A percentile compares a stretch with the other conserved stretches of the same genome.
These are phyloP conservation scores for Yamadazyma insecticola DNA, from an alignment of 805 yeast genomes.

Conservation along the genomic window DNA sequence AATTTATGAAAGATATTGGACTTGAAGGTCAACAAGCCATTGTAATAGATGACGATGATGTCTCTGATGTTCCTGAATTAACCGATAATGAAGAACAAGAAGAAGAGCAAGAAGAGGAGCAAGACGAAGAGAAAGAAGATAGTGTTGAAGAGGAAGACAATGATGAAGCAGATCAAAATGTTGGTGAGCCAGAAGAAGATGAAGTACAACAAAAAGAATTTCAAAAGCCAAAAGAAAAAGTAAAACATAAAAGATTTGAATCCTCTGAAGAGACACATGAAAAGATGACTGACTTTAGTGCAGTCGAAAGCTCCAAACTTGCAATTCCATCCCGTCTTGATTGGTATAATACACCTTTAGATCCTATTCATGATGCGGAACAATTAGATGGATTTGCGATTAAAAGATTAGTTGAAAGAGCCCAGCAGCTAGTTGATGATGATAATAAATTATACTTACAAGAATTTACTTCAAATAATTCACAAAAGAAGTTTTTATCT, in stretches of 20 bases:
- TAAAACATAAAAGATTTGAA: constrained; percentile 6
- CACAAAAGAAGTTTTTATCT: constrained; percentile 82
- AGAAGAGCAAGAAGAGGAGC: constrained; percentile 28
- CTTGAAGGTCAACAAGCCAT: constrained; percentile 39
- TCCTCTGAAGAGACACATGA: constrained; percentile 15
- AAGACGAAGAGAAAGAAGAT: constrained; percentile 19
- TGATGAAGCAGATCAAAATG: constrained; percentile 15
- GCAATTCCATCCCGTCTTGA: constrained; percentile 58
- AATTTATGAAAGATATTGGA: constrained; percentile 67
- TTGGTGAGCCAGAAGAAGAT: constrained; percentile 11
- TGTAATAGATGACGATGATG: constrained; percentile 27
- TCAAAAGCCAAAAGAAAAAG: constrained; percentile 17
- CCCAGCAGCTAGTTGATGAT: constrained; percentile 56
- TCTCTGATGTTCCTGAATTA: constrained; percentile 22
- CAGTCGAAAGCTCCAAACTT: constrained; percentile 55
- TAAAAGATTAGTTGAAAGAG: constrained; percentile 59
- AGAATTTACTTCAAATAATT: constrained; percentile 68
- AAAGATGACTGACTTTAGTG: constrained; percentile 33
- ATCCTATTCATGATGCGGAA: constrained; percentile 21
- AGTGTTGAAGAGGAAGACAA: constrained; percentile 22
- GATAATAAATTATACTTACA: constrained; percentile 71
- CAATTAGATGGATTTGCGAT: constrained; percentile 50
- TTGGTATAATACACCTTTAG: constrained; percentile 65
- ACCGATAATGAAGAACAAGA: constrained; percentile 29
- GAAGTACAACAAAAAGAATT: constrained; percentile 6